Base-by-base conservation (phyloP, 345 rosid species). In the Excoecaria agallocha region DNA sequence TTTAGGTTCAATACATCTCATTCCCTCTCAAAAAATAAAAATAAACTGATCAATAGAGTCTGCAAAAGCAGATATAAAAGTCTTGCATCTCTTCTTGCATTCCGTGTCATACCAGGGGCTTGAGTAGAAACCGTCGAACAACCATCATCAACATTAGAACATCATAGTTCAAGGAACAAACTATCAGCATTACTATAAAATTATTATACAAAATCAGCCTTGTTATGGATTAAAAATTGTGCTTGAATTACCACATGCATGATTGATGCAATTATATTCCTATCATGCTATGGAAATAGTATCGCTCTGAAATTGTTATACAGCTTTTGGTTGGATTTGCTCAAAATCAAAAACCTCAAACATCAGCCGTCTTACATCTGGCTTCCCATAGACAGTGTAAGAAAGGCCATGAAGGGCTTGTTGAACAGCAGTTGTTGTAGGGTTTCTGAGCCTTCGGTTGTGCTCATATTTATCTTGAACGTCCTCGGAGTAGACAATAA, bases 331-430 rank as follows among this genome's bases (percentile, higher is more conserved):
- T 78, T 87, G 98, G 65, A 81, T 87, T 83, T 92, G 96, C 85
- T 95, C 99, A 7, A 95, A 95, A 85, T 95, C 96, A 64, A 95
- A 95, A 79, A 92, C 93, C 73, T 91, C 97, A 55, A 92, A 95
- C 97, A 92, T 91, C 57, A 95, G 93, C 69, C 98, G 88, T 60
- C 99, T 79, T 1, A 92, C 98, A 56, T 95, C 99, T 0, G 97
- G 88, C 74, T 92, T 91, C 22, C 99, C 98, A 4, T 92, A 92
- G 46, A 91, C 85, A 0, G 93, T 84, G 74, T 95, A 95, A 0
- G 98, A 81, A 3, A 95, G 93, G 1, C 99, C 99, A 39, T 95
- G 99, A 70, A 95, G 73, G 55, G 99, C 93, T 84, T 95, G 98
- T 68, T 95, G 97, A 60, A 88, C 91, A 13, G 97, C 92, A 0